Percentiles rank a stretch among this genome's conserved stretches.
Conservation (phyloP, 768 basidiomycete genomes). For the Leccinellum rugosiceps region DNA sequence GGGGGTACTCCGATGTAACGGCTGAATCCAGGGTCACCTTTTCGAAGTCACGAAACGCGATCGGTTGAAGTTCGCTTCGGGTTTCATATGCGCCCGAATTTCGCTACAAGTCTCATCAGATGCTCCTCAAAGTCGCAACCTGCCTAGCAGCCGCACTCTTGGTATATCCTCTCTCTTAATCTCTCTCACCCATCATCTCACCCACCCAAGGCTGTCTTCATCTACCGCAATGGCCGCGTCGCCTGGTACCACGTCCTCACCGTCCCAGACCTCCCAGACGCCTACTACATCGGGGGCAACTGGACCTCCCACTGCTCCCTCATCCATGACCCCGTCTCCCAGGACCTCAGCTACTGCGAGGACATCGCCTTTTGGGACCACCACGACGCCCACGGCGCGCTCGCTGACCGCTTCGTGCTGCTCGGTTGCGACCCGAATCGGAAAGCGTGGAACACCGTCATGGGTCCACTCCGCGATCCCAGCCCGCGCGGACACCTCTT, state of each 20-base stretch:
- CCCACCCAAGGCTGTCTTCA: conserved; percentile 36
- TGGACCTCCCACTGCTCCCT: conserved; percentile 44
- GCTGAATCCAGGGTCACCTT: too few species aligned
- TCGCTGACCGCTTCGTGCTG: conserved; percentile 44
- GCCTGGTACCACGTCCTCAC: conserved; percentile 40
- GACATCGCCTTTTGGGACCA: conserved; percentile 66
- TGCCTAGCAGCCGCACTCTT: conserved; percentile 6
- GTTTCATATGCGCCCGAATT: too few species aligned
- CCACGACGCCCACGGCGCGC: conserved; percentile 34
- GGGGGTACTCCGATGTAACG: too few species aligned
- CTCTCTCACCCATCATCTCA: background rate
- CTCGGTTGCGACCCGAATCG: conserved; percentile 42
- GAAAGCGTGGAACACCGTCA: conserved; percentile 71
- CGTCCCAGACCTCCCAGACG: conserved; percentile 43
- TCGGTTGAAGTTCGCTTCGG: too few species aligned
- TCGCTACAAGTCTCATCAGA: too few species aligned
- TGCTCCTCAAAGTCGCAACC: conserved; percentile 12
- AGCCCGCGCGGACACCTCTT: conserved; percentile 59
- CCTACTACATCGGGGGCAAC: conserved; percentile 51
- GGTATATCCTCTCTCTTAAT: conserved; percentile 1
- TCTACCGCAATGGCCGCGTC: conserved; percentile 45
- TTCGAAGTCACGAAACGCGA: too few species aligned
- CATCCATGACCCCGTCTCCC: conserved; percentile 32
- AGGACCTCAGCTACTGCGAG: conserved; percentile 51
- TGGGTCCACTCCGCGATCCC: conserved; percentile 66